Base-by-base conservation (phyloP, 177 flowering plant genomes). In the Tripterygium wilfordii region DNA sequence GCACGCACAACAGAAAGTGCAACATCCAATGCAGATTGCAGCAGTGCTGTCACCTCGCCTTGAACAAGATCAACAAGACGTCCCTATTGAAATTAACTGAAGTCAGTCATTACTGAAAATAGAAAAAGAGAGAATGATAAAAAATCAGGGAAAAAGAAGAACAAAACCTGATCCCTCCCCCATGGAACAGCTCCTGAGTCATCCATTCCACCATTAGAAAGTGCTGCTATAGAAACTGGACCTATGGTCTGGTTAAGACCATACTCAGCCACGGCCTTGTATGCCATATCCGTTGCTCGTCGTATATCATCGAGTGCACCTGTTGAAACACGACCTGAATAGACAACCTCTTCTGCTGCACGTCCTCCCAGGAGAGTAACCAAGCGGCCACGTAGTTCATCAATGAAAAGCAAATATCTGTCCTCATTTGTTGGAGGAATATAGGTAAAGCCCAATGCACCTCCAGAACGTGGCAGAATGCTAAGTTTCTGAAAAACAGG, bases 321-420 rank as follows among this genome's bases (percentile, higher is more conserved):
- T 14, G 99, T 92, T 41, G 99, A 88, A 26, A 88, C 85, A 50
- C 96, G 96, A 30, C 99, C 99, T 39, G 89, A 85, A 64, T 82
- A 92, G 36, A 79, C 67, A 63, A 92, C 71, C 74, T 88, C 96
- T 74, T 92, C 99, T 3, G 99, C 99, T 33, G 99, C 99, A 56
- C 99, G 96, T n/a, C 99, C 96, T 30, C 99, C 99, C 42, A 92
- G 89, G 57, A 92, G 97, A 50, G 99, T 92, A 47, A 89, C 99
- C 74, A 92, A 72, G 64, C 99, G 94, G 27, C 99, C 99, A 17
- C 82, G 94, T 56, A 92, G 64, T 62, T 92, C 99, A 68, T 92
- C 96, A 51, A 88, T 68, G 74, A 92, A 92, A 47, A 92, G 88
- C 70, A 92, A 66, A 69, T 92, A 88, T 71, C 99, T 79, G 56